phyloP scores from a whole-genome alignment of 108 stramenopile genomes.

The Pinguiococcus pyrenoidosus region DNA sequence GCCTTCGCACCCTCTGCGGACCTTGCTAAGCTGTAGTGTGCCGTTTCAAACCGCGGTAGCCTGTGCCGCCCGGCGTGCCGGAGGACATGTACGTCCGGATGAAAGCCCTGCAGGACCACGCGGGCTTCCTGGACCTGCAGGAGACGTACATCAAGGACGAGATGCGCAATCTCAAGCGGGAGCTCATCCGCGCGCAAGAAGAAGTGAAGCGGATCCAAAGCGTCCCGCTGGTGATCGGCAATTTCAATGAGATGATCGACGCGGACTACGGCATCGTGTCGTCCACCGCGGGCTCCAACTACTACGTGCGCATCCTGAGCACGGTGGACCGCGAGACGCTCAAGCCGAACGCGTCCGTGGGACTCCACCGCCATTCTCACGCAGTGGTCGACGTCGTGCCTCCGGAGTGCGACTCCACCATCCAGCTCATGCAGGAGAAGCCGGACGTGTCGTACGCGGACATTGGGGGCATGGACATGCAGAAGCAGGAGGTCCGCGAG shows the following conservation, averaged over 20 bases:
- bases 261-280: conserved; percentile 91
- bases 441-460: conserved; percentile 89
- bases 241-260: conserved; percentile 99
- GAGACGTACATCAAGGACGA: conserved; percentile 99
- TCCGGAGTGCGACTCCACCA: conserved; percentile 93
- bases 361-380: conserved; percentile 93
- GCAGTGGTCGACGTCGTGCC: conserved; percentile 94
- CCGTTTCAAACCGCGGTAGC: too few species aligned
- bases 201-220: conserved; percentile 94
- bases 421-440: conserved; percentile 98
- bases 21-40: not conserved
- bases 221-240: conserved; percentile 95
- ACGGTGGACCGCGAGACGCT: conserved; percentile 91
- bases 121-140: conserved; percentile 78
- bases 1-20: not conserved
- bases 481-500: conserved; percentile 76
- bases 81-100: conserved; percentile 35
- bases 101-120: conserved; percentile 33
- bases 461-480: conserved; percentile 98
- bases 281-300: conserved; percentile 87
- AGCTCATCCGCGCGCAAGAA: conserved; percentile 76
- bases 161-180: conserved; percentile 95
- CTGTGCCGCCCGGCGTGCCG: not conserved
- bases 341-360: conserved; percentile 94
- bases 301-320: conserved; percentile 88